Evolutionary conservation across 2,329 filamentous ascomycete species (phyloP).

Genomic region (Immersiporthe knoxdaviesiana): DNA sequence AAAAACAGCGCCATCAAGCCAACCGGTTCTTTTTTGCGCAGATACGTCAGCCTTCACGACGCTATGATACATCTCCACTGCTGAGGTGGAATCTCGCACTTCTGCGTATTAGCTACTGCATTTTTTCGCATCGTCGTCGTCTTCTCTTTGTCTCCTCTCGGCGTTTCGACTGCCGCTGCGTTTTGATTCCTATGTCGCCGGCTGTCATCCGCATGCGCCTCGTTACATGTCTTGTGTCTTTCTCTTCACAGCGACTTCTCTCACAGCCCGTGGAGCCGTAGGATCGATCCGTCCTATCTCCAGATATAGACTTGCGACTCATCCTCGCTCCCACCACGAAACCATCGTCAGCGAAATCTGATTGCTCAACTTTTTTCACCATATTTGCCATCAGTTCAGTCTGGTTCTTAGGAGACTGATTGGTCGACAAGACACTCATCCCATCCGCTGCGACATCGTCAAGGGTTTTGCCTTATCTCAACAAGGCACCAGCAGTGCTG

Average conservation of each 20-base stretch:
- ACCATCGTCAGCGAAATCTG: constrained; percentile 10
- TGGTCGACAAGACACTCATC: background rate
- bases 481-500: constrained; percentile 6
- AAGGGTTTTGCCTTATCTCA: background rate
- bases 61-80: constrained; percentile 4
- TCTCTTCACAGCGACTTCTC: background rate
- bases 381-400: background rate
- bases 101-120: background rate
- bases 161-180: constrained; percentile 1
- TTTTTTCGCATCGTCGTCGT: constrained; percentile 13
- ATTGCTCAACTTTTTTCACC: too few relatives aligned
- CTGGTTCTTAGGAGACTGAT: background rate
- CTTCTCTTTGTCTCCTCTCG: constrained; percentile 3
- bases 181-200: background rate
- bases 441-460: background rate
- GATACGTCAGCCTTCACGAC: constrained; percentile 10
- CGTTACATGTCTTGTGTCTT: background rate
- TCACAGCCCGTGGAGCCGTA: constrained; percentile 13
- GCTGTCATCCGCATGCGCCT: background rate
- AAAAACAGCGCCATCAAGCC: background rate
- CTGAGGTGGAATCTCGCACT: background rate
- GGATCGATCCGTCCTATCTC: constrained; percentile 19
- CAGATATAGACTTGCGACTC: constrained; percentile 24
- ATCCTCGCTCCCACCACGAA: constrained; percentile 24
- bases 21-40: background rate